Percentiles rank a stretch among this genome's conserved stretches.
Evolutionary conservation across 1,284 basidiomycete genomes (phyloP).

Genomic region (Microbotryomycetes sp.): DNA sequence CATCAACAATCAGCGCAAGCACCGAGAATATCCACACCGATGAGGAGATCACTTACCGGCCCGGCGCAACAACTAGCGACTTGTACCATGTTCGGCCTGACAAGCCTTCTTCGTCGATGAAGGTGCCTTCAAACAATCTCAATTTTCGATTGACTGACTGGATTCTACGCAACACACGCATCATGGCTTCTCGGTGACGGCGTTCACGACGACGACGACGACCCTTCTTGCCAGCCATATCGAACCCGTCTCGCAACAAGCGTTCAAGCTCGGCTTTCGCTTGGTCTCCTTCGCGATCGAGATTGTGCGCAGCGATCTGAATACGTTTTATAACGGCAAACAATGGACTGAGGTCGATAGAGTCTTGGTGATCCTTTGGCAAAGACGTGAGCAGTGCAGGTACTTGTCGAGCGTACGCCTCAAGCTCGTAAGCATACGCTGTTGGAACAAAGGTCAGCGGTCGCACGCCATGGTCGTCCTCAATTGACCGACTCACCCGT

Average conservation of each 20-base stretch:
- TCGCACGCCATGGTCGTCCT: not conserved
- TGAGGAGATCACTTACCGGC: conserved; percentile 47
- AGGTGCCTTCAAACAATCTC: conserved; percentile 67
- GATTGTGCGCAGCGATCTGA: conserved; percentile 50
- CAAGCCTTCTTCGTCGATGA: conserved; percentile 71
- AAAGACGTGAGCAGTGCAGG: conserved; percentile 7
- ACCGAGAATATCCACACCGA: conserved; percentile 40
- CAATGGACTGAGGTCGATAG: conserved; percentile 50
- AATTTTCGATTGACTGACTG: conserved; percentile 64
- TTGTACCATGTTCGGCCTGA: conserved; percentile 42
- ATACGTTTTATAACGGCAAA: conserved; percentile 51
- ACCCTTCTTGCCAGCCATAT: conserved; percentile 20
- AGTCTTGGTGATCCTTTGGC: conserved; percentile 21
- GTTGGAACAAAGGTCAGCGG: not conserved
- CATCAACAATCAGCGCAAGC: conserved; percentile 7
- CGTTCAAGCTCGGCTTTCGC: conserved; percentile 29
- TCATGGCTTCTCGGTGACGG: conserved; percentile 40
- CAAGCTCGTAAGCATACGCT: conserved; percentile 62
- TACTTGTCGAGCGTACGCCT: conserved; percentile 54
- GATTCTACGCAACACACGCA: conserved; percentile 59
- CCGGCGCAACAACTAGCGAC: conserved; percentile 82
- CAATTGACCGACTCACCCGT: conserved; percentile 42
- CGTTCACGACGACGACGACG: conserved; percentile 38
- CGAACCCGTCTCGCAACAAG: conserved; percentile 6
- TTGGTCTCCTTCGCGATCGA: conserved; percentile 53